Conservation (phyloP, 1,284 basidiomycete species). For the Thelephora terrestris region DNA sequence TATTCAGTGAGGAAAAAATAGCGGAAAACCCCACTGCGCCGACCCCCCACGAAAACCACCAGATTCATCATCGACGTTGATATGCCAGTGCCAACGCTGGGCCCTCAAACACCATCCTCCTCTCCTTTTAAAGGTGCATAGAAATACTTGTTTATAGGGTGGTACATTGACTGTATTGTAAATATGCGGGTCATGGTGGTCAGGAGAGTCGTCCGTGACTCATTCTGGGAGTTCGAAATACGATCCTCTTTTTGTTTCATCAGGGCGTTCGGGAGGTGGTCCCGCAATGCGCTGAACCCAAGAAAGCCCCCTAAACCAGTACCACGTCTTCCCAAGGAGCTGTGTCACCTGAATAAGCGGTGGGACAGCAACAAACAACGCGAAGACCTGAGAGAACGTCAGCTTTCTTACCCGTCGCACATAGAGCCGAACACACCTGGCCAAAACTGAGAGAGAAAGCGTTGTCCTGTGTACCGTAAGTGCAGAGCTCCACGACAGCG, state of each 20-base stretch:
- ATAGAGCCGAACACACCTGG: neutral
- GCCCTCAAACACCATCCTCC: too few species aligned
- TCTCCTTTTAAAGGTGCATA: too few species aligned
- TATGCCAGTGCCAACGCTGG: too few species aligned
- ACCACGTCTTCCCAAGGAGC: neutral
- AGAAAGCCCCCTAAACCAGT: neutral
- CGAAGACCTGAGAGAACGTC: slow-evolving; percentile 1
- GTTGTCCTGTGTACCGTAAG: neutral
- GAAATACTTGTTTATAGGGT: too few species aligned
- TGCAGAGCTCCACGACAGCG: neutral
- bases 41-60: too few species aligned
- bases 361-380: slow-evolving; percentile 4
- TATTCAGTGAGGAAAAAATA: slow-evolving; percentile 16
- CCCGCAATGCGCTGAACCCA: neutral
- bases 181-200: too few species aligned
- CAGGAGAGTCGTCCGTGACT: too few species aligned
- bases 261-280: neutral
- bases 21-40: slow-evolving; percentile 18
- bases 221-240: too few species aligned
- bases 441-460: slow-evolving; percentile 4
- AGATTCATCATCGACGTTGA: too few species aligned
- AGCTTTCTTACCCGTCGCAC: neutral
- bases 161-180: too few species aligned
- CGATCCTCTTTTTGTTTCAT: too few species aligned
- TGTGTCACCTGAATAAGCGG: neutral